A percentile compares a stretch with the other conserved stretches of the same genome.
These are phyloP conservation scores for Uronychia binucleata DNA, from an alignment of 73 alveolate species.

Conservation along the genomic window DNA sequence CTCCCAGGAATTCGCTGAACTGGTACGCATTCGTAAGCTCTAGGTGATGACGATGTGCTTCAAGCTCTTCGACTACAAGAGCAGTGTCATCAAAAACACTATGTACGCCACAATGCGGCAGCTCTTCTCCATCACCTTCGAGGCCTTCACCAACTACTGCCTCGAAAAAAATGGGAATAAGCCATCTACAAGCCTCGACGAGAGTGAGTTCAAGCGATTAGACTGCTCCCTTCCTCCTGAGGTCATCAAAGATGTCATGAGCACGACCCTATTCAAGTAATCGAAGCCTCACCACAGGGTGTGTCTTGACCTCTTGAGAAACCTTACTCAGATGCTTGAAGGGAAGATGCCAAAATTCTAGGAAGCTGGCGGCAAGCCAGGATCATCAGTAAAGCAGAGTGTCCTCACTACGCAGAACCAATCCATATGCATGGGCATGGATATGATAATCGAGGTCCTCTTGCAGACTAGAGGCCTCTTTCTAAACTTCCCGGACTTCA, in stretches of 20 bases:
- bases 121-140: conserved; percentile 54
- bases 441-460: conserved; percentile 11
- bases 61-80: conserved; percentile 37
- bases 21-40: conserved; percentile 12
- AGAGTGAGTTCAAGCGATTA: no score
- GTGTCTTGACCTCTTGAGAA: conserved; percentile 10
- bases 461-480: conserved; percentile 25
- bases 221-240: conserved; percentile 15
- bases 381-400: not conserved
- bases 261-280: conserved; percentile 6
- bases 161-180: conserved; percentile 19
- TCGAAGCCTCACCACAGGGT: conserved; percentile 9
- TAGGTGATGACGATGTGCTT: conserved; percentile 39
- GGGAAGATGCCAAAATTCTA: conserved; percentile 20
- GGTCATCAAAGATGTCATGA: not conserved
- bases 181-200: no score
- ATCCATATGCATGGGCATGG: conserved; percentile 34
- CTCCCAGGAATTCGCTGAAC: conserved; percentile 44
- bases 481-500: conserved; percentile 18
- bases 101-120: conserved; percentile 62
- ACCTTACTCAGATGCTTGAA: conserved; percentile 1
- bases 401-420: not conserved
- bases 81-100: conserved; percentile 59
- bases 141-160: conserved; percentile 18
- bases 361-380: conserved; percentile 6